Base-by-base conservation (phyloP, 2,329 filamentous ascomycete genomes). In the Colletotrichum cordylinicola region DNA sequence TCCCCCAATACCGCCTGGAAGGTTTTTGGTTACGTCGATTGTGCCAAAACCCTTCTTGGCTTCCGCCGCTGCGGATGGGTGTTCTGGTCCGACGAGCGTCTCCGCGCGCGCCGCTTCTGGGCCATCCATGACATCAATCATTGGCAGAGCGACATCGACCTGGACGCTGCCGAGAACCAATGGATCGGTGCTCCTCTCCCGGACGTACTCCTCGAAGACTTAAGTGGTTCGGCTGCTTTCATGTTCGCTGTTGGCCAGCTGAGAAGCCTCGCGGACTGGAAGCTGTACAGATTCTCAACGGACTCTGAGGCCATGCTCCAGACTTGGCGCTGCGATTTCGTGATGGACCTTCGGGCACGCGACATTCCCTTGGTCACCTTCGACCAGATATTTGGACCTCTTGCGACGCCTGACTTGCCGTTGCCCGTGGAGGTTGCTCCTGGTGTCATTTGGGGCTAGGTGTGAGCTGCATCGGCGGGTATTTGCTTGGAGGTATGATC, bases 51-150 rank as follows among this genome's bases (percentile, higher is more conserved):
- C 27, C 29, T 31, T n/a, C 18, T 7, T 6, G 48, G 48, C 31
- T 35, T 39, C 33, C 66, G 56, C 18, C 66, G 71, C 31, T 62
- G 56, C 66, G 71, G 56, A 13, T 74, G 71, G 56, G 71, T 70
- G 8, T 64, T 70, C 33, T 74, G 71, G 71, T 39, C 48, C 56
- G 66, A 74, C 9, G 15, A 29, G 13, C 66, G 66, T 21, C 71
- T 74, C 39, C 31, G 33, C 29, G 9, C 2, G 24, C 31, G 16
- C 8, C 48, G 27, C 62, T 72, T 72, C 62, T 72, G 70, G 70
- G 55, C 55, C 55, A 10, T 31, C 0, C 5, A 9, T 2, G 55
- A 58, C 15, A 31, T 58, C 24, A 29, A 58, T 2, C 24, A 9
- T 31, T n/a, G 18, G 15, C 21, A 58, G 55, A 4, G 10, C 24